These are phyloP conservation scores for Fusarium sp. DNA, from an alignment of 2,329 filamentous ascomycete genomes.

Conservation along the genomic window DNA sequence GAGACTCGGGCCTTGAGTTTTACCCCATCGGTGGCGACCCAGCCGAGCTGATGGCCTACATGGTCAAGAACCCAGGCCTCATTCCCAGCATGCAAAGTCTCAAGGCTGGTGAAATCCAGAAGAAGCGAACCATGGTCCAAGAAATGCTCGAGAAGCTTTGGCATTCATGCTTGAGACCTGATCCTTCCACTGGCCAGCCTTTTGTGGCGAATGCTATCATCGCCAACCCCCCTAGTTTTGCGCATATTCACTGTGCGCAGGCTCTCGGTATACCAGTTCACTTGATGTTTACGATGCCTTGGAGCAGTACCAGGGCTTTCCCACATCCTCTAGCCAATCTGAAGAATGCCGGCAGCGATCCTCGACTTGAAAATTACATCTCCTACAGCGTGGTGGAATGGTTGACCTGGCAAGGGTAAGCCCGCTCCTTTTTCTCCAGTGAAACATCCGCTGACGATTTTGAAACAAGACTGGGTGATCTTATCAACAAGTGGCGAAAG, in stretches of 20 bases:
- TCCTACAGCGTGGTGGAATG: slow-evolving; percentile 80
- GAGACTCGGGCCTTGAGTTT: slow-evolving; percentile 61
- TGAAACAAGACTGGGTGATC: slow-evolving; percentile 19
- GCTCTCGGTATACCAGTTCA: slow-evolving; percentile 58
- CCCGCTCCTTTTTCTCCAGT: not conserved
- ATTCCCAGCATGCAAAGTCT: slow-evolving; percentile 45
- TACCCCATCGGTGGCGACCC: slow-evolving; percentile 66
- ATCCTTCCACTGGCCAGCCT: slow-evolving; percentile 36
- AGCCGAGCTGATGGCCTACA: slow-evolving; percentile 38
- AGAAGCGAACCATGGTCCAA: slow-evolving; percentile 44
- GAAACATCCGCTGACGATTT: not conserved
- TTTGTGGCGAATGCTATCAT: slow-evolving; percentile 64
- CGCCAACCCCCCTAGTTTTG: slow-evolving; percentile 62
- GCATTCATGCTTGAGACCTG: slow-evolving; percentile 40
- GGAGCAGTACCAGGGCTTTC: slow-evolving; percentile 78
- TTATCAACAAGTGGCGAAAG: slow-evolving; percentile 34
- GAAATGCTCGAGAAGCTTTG: slow-evolving; percentile 48
- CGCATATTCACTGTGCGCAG: slow-evolving; percentile 61
- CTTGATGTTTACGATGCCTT: slow-evolving; percentile 74
- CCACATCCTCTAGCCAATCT: slow-evolving; percentile 80
- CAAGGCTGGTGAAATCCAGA: slow-evolving; percentile 43
- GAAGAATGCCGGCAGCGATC: slow-evolving; percentile 61
- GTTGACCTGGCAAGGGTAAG: slow-evolving; percentile 78
- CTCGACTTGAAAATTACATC: slow-evolving; percentile 74
- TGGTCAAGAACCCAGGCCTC: slow-evolving; percentile 47